Percentiles rank a stretch among this genome's conserved stretches.
phyloP scores from a whole-genome alignment of 1,284 basidiomycete genomes.

The Leucoagaricus sp. region DNA sequence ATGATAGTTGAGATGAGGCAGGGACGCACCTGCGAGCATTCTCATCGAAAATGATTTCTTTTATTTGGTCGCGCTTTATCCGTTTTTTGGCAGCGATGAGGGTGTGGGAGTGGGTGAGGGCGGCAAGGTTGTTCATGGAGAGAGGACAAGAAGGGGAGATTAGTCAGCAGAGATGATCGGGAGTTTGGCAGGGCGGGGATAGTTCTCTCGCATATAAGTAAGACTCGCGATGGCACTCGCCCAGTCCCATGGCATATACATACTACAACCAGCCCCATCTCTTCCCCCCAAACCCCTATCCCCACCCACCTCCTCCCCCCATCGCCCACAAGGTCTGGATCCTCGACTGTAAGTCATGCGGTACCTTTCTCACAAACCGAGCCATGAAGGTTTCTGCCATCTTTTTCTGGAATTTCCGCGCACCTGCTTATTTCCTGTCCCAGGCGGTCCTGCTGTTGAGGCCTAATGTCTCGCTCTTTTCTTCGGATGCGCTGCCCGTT shows the following conservation, averaged over 20 bases:
- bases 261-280: slow-evolving; percentile 25
- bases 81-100: slow-evolving; percentile 63
- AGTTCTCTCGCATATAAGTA: slow-evolving; percentile 12
- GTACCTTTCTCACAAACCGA: slow-evolving; percentile 77
- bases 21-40: slow-evolving; percentile 62
- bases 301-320: slow-evolving; percentile 38
- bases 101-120: slow-evolving; percentile 61
- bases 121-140: slow-evolving; percentile 48
- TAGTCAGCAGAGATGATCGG: slow-evolving; percentile 21
- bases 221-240: neutral
- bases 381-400: slow-evolving; percentile 72
- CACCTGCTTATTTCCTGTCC: slow-evolving; percentile 15
- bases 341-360: slow-evolving; percentile 75
- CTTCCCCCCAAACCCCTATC: slow-evolving; percentile 42
- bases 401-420: slow-evolving; percentile 2
- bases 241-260: slow-evolving; percentile 16
- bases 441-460: slow-evolving; percentile 83
- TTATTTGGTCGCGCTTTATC: slow-evolving; percentile 58
- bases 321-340: slow-evolving; percentile 76
- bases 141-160: slow-evolving; percentile 13
- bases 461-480: slow-evolving; percentile 82
- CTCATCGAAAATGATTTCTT: slow-evolving; percentile 78
- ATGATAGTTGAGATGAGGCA: slow-evolving; percentile 13
- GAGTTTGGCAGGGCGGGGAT: slow-evolving; percentile 17
- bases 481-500: slow-evolving; percentile 78